Evolutionary conservation across 2,329 filamentous ascomycete genomes (phyloP), one percentile per base, ranked within the genome.

Genomic region (Phoma sp.): DNA sequence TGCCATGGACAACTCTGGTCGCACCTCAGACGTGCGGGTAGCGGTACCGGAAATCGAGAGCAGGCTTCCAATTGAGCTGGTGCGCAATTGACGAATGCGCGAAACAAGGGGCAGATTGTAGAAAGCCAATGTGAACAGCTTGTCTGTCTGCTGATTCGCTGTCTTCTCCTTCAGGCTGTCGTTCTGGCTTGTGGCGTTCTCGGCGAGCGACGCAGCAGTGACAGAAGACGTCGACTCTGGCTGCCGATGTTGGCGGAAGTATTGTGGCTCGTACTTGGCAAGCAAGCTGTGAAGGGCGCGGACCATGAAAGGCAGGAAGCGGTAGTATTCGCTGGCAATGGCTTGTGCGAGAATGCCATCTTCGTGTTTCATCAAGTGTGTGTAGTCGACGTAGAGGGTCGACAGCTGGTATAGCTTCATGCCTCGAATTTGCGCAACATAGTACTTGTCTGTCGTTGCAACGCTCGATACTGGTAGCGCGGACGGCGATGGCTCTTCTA

Each of bases 21-120:
- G 86, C 23, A 99, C 95, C 80, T 99, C 95, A 8, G 95, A 99
- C 5, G 95, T 99, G 73, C 95, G 86, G 1, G 95, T 99, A 25
- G 96, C 93, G 0, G 95, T 99, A 42, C 95, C 95, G 7, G 95
- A 99, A 64, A 99, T 96, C 9, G 95, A 97, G 5, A 96, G 85
- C 38, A 99, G 83, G 71, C 93, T 91, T 48, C 95, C 95, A 66
- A 99, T 96, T 65, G 96, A 93, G 58, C 86, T 83, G 24, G 95
- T 96, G 29, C 95, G 88, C 59, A 99, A 80, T 67, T 91, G 88
- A 56, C 93, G 89, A 52, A 97, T 86, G 61, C 93, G 84, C 2
- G 91, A 95, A 11, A 96, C 89, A 1, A 96, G 82, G 0, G 93
- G 91, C 25, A 97, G 80, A 71, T 97, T 96, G 80, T 96, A 96